Conservation (phyloP, 2,329 filamentous ascomycete genomes). For the Colletotrichum gloeosporioides region DNA sequence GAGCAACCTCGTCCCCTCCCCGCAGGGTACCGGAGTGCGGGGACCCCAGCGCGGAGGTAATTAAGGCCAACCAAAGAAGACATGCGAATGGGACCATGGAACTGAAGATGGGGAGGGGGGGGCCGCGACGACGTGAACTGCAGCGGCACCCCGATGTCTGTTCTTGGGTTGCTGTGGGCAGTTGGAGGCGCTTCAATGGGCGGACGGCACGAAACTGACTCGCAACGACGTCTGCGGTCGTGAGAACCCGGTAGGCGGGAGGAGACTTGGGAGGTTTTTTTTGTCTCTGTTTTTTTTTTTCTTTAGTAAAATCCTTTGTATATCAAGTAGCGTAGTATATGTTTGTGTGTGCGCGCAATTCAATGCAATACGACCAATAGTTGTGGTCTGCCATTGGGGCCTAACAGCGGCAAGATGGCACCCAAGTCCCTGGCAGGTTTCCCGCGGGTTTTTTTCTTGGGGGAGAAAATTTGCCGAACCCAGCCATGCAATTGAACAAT, state of each 20-base stretch:
- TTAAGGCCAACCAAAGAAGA: not conserved
- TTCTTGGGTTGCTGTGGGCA: not conserved
- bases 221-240: not conserved
- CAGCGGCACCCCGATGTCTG: not conserved
- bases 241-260: not conserved
- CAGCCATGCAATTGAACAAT: not conserved
- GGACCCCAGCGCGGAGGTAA: slow-evolving; percentile 17
- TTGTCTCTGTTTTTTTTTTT: not conserved
- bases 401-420: not conserved
- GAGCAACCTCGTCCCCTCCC: not conserved
- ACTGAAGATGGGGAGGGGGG: not conserved
- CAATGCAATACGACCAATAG: not conserved
- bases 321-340: not conserved
- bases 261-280: not conserved
- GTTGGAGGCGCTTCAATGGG: not conserved
- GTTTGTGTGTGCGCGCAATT: not conserved
- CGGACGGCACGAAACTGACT: not conserved
- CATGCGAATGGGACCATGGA: not conserved
- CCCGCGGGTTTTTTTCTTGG: not conserved
- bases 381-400: not conserved
- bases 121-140: not conserved
- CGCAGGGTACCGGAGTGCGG: slow-evolving; percentile 6
- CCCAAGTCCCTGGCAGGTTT: not conserved
- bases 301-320: not conserved
- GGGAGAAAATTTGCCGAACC: not conserved